Conservation (phyloP, 2,329 filamentous ascomycete genomes). For the Venturia effusa region DNA sequence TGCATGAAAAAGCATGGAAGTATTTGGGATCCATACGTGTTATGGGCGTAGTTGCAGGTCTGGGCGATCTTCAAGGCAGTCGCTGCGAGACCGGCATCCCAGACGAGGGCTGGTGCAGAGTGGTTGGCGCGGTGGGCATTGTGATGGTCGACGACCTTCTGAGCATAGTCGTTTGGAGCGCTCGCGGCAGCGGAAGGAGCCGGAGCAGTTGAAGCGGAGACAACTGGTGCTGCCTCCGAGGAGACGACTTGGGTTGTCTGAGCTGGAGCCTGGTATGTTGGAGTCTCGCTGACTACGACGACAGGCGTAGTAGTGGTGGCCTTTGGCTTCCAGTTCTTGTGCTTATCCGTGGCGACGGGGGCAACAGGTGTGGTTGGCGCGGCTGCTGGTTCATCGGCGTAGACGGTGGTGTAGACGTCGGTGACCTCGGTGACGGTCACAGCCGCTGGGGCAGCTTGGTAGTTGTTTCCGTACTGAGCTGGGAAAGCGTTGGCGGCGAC, state of each 20-base stretch:
- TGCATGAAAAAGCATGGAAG: slow-evolving; percentile 5
- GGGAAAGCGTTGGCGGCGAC: slow-evolving; percentile 8
- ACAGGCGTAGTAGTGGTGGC: background rate
- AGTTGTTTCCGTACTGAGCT: background rate
- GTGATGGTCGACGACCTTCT: slow-evolving; percentile 49
- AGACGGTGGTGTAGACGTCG: slow-evolving; percentile 10
- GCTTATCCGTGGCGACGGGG: background rate
- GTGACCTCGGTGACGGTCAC: slow-evolving; percentile 10
- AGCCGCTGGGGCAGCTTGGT: background rate
- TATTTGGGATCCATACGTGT: slow-evolving; percentile 46
- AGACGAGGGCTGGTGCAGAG: slow-evolving; percentile 53
- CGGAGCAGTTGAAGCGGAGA: background rate
- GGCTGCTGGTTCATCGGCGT: background rate
- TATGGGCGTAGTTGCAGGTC: slow-evolving; percentile 62
- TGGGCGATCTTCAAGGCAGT: slow-evolving; percentile 55
- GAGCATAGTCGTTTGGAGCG: slow-evolving; percentile 2
- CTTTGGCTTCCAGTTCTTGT: background rate
- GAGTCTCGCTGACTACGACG: background rate
- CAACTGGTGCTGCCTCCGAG: background rate
- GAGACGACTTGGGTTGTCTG: background rate
- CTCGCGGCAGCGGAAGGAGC: background rate
- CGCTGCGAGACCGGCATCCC: slow-evolving; percentile 51
- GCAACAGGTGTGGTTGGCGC: background rate
- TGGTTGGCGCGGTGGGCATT: slow-evolving; percentile 81
- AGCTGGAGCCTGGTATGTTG: background rate